Base-by-base conservation (phyloP, 73 alveolate genomes). In the Tetrahymena borealis region DNA sequence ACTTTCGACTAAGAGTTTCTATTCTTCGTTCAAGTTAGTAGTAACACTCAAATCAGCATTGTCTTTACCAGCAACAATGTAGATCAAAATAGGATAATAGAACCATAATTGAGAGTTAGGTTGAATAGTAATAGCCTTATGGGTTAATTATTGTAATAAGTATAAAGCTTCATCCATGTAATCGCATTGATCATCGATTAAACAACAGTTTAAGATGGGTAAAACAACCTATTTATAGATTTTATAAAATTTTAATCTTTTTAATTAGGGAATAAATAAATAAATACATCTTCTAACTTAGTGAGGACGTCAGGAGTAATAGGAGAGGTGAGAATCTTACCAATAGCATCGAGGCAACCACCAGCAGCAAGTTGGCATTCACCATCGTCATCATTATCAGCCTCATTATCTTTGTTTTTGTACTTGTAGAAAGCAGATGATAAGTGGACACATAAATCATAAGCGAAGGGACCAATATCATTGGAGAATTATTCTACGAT, bases 401-500 rank as follows among this genome's bases (percentile, higher is more conserved):
- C 98, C 35, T 97, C 97, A 18, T 94, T 97, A 35, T 95, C 95
- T 39, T 78, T 93, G 36, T 92, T 95, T 36, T 94, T 38, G 38
- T 91, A 93, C 94, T 96, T 94, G 90, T 95, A 78, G 94, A 95
- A 97, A 31, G 96, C 60, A 10, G 78, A 91, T 11, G 94, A 94
- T 77, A 97, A 78, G 33, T 96, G 94, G 35, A 91, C 96, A 40
- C 96, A 91, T 10, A 97, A 94, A 39, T 96, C 97, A 20, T 94
- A 92, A 39, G 99, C 99, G 78, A 78, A 97, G 37, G 99, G 99
- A 20, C 93, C 94, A 36, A 97, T 96, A 85, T 97, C 98, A 16
- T 94, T 96, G 33, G 92, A 90, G 94, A 94, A 97, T 77, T 92
- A 91, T 18, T 91, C 91, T 6, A 97, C 99, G 20, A 97, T 96